These are phyloP conservation scores for Pleurotus ostreatus DNA, from an alignment of 768 basidiomycete species.

Conservation along the genomic window DNA sequence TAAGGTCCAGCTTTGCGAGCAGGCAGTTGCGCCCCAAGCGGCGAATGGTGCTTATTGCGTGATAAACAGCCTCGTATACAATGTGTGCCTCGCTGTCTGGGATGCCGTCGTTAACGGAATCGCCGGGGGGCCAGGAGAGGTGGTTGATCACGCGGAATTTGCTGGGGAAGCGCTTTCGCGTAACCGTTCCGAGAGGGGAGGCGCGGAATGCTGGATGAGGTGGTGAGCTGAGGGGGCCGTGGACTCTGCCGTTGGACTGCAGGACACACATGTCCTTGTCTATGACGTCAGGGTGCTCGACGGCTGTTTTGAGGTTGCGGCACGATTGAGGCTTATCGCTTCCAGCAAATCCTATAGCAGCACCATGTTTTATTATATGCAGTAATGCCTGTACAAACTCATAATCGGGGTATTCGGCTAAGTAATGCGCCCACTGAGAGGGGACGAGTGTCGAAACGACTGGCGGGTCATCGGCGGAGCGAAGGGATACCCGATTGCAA, in stretches of 20 bases:
- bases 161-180: slow-evolving; percentile 18
- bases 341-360: slow-evolving; percentile 21
- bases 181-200: slow-evolving; percentile 23
- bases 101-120: too few relatives aligned
- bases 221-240: slow-evolving; percentile 17
- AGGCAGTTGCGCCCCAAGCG: too few relatives aligned
- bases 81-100: too few relatives aligned
- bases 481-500: slow-evolving; percentile 9
- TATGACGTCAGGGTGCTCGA: slow-evolving; percentile 10
- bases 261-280: slow-evolving; percentile 9
- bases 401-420: slow-evolving; percentile 23
- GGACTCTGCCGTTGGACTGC: slow-evolving; percentile 11
- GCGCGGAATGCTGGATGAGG: slow-evolving; percentile 16
- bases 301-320: slow-evolving; percentile 22
- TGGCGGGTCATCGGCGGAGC: slow-evolving; percentile 3
- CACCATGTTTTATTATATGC: slow-evolving; percentile 23
- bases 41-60: too few relatives aligned
- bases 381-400: slow-evolving; percentile 19
- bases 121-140: too few relatives aligned
- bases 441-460: not conserved
- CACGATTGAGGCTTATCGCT: slow-evolving; percentile 10
- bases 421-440: slow-evolving; percentile 16
- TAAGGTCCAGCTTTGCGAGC: not conserved
- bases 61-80: too few relatives aligned
- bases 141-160: slow-evolving; percentile 4